Percentiles rank a stretch among this genome's conserved stretches.
Evolutionary conservation across 805 yeast genomes (phyloP).

Genomic region (Blastobotrys muscicola): DNA sequence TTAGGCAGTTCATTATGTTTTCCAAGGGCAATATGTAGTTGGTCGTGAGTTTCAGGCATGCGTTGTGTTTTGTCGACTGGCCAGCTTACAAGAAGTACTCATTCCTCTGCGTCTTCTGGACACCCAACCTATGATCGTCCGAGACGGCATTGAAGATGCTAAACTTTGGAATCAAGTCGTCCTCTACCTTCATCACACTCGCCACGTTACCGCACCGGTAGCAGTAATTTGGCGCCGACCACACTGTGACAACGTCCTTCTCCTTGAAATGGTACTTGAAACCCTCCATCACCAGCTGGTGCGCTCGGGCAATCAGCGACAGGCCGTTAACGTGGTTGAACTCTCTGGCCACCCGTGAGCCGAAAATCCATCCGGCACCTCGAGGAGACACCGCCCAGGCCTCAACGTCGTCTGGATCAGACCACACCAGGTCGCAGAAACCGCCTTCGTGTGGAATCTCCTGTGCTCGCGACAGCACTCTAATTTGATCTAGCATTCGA

Average conservation of each 20-base stretch:
- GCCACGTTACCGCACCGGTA: slow-evolving; percentile 98
- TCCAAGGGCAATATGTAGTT: no score
- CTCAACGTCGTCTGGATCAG: slow-evolving; percentile 95
- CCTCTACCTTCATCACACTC: slow-evolving; percentile 93
- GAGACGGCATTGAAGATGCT: slow-evolving; percentile 86
- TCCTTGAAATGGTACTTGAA: slow-evolving; percentile 94
- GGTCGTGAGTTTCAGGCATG: no score
- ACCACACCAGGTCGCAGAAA: slow-evolving; percentile 94
- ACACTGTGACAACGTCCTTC: slow-evolving; percentile 92
- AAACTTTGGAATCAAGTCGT: slow-evolving; percentile 76
- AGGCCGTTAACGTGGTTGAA: slow-evolving; percentile 92
- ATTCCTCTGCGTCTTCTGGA: slow-evolving; percentile 19
- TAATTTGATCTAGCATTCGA: slow-evolving; percentile 91
- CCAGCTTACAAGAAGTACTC: slow-evolving; percentile 20
- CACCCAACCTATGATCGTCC: slow-evolving; percentile 19
- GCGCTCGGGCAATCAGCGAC: slow-evolving; percentile 87
- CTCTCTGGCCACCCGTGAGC: slow-evolving; percentile 87
- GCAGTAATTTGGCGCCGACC: slow-evolving; percentile 97
- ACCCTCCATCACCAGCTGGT: slow-evolving; percentile 98
- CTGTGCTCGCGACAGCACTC: slow-evolving; percentile 91
- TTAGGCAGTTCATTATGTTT: no score
- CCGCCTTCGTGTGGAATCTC: slow-evolving; percentile 99
- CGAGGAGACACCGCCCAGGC: slow-evolving; percentile 98
- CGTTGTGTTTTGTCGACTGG: no score
- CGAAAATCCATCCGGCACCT: slow-evolving; percentile 98